These are phyloP conservation scores for Aspergillus spinulosporus DNA, from an alignment of 2,329 filamentous ascomycete species.

Conservation along the genomic window DNA sequence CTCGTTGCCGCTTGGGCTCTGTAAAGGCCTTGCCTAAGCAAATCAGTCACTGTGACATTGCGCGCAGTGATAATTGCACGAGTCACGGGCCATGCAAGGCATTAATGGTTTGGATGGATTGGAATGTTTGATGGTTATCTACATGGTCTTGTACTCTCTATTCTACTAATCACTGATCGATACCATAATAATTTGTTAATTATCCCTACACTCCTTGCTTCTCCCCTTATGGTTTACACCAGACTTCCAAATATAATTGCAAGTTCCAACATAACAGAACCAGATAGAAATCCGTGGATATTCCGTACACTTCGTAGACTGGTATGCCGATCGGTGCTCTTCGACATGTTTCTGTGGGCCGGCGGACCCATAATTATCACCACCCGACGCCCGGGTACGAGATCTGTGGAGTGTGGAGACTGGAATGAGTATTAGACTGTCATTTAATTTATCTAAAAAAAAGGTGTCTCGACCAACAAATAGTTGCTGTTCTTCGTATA, in stretches of 20 bases:
- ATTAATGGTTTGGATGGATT: conserved; percentile 12
- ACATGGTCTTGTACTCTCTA: conserved; percentile 14
- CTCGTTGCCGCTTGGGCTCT: conserved; percentile 40
- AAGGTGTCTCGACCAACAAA: too few relatives aligned
- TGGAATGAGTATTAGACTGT: background rate
- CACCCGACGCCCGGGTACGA: background rate
- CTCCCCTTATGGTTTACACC: too few relatives aligned
- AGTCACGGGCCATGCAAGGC: conserved; percentile 4
- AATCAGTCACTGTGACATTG: background rate
- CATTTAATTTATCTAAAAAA: background rate
- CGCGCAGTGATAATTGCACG: conserved; percentile 7
- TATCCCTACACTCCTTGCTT: background rate
- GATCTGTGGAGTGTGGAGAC: background rate
- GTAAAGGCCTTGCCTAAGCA: conserved; percentile 23
- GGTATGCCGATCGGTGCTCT: background rate
- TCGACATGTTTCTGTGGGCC: background rate
- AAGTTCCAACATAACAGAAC: background rate
- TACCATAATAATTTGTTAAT: conserved; percentile 6
- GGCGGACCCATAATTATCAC: background rate
- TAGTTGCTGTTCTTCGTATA: too few relatives aligned
- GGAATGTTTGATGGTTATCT: conserved; percentile 13
- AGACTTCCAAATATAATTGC: too few relatives aligned
- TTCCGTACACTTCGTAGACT: background rate
- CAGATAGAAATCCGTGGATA: too few relatives aligned
- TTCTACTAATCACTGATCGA: conserved; percentile 14